These are phyloP conservation scores for Solanum piurae DNA, from an alignment of 257 asterid genomes.

Conservation along the genomic window DNA sequence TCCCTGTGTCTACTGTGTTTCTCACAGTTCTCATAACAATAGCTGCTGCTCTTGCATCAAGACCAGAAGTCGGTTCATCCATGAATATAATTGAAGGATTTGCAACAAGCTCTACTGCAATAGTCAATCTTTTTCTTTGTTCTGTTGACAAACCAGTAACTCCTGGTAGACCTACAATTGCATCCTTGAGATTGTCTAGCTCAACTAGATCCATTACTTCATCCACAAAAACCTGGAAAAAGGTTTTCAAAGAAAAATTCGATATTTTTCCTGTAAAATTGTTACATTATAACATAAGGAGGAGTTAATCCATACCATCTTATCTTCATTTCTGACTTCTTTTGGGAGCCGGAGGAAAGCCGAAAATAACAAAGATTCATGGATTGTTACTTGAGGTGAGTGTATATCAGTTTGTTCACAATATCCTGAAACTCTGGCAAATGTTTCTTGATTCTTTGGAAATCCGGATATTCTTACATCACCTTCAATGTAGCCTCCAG, in stretches of 20 bases:
- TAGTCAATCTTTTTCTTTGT: constrained; percentile 56
- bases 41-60: constrained; percentile 73
- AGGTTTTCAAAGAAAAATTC: not conserved
- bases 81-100: constrained; percentile 67
- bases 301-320: constrained; percentile 21
- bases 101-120: constrained; percentile 62
- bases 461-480: constrained; percentile 57
- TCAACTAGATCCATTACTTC: constrained; percentile 61
- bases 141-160: constrained; percentile 54
- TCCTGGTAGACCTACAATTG: constrained; percentile 56
- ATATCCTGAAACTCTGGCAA: constrained; percentile 62
- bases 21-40: constrained; percentile 67
- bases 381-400: constrained; percentile 62
- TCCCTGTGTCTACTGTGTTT: constrained; percentile 68
- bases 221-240: constrained; percentile 35
- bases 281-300: not conserved
- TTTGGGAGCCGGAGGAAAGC: constrained; percentile 50
- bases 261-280: not conserved
- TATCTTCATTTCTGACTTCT: constrained; percentile 35
- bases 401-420: constrained; percentile 63
- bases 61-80: constrained; percentile 73
- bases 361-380: constrained; percentile 48
- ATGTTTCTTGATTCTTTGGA: constrained; percentile 52
- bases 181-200: constrained; percentile 37
- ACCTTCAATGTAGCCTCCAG: constrained; percentile 58